Percentiles rank a stretch among this genome's conserved stretches.
Conservation (phyloP, 139 green algal species). For the Asterochloris erici region DNA sequence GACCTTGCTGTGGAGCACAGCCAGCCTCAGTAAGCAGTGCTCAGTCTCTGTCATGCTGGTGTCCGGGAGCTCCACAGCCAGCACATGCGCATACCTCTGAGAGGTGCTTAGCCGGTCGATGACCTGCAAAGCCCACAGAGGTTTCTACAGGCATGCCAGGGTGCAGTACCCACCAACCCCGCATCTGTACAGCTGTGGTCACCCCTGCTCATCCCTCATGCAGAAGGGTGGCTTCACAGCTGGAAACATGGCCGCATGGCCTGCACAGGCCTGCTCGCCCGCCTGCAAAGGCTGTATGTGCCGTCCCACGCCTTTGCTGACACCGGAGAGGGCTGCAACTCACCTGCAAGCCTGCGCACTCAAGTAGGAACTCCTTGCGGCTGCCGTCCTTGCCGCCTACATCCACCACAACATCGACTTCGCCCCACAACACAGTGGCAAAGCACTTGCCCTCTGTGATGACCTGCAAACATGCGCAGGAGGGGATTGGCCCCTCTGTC, state of each 20-base stretch:
- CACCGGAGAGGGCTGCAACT: not conserved
- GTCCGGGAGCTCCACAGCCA: not conserved
- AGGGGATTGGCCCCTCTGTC: too few species aligned
- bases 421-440: slow-evolving; percentile 8
- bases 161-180: too few species aligned
- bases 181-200: too few species aligned
- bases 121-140: not conserved
- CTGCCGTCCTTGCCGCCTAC: not conserved
- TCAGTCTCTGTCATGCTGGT: slow-evolving; percentile 6
- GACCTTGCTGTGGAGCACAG: slow-evolving; percentile 4
- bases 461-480: slow-evolving; percentile 11
- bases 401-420: slow-evolving; percentile 5
- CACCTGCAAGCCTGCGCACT: slow-evolving; percentile 12
- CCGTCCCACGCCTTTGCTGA: too few species aligned
- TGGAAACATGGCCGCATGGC: too few species aligned
- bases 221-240: too few species aligned
- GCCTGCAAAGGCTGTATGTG: too few species aligned
- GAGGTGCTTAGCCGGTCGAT: slow-evolving; percentile 16
- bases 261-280: too few species aligned
- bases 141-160: too few species aligned
- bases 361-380: slow-evolving; percentile 7
- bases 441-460: slow-evolving; percentile 14
- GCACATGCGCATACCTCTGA: slow-evolving; percentile 1
- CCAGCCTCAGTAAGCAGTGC: slow-evolving; percentile 5
- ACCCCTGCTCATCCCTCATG: too few species aligned